phyloP scores from a whole-genome alignment of 2,329 filamentous ascomycete genomes.

The Coniella lustricola region DNA sequence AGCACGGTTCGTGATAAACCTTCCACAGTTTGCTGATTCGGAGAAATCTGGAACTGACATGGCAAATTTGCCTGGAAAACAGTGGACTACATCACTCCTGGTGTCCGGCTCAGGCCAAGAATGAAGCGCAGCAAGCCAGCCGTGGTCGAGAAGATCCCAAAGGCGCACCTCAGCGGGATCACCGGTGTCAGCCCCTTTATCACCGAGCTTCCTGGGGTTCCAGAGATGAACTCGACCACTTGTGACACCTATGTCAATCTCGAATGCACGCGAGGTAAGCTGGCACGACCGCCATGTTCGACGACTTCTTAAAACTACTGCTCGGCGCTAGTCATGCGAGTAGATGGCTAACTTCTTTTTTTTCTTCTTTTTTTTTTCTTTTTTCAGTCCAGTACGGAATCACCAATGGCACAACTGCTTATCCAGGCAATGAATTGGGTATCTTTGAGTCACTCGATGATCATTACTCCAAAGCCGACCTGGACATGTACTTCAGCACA shows the following conservation, averaged over 20 bases:
- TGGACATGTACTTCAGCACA: conserved; percentile 6
- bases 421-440: conserved; percentile 8
- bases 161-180: not conserved
- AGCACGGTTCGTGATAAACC: conserved; percentile 24
- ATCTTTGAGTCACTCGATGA: conserved; percentile 10
- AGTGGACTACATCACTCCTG: conserved; percentile 48
- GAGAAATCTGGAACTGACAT: not conserved
- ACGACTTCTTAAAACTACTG: no score
- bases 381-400: conserved; percentile 9
- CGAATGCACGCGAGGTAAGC: not conserved
- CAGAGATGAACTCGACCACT: conserved; percentile 4
- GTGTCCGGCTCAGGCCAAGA: conserved; percentile 35
- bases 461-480: conserved; percentile 6
- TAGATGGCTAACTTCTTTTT: no score
- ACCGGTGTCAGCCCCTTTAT: conserved; percentile 7
- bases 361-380: no score
- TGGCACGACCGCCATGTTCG: no score
- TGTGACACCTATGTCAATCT: conserved; percentile 11
- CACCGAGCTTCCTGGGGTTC: conserved; percentile 1
- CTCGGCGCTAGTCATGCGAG: no score
- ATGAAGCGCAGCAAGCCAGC: not conserved
- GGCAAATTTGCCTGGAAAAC: no score
- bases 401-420: not conserved
- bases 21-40: no score
- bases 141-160: no score